These are phyloP conservation scores for Onygenales sp. DNA, from an alignment of 2,329 filamentous ascomycete genomes.

Conservation along the genomic window DNA sequence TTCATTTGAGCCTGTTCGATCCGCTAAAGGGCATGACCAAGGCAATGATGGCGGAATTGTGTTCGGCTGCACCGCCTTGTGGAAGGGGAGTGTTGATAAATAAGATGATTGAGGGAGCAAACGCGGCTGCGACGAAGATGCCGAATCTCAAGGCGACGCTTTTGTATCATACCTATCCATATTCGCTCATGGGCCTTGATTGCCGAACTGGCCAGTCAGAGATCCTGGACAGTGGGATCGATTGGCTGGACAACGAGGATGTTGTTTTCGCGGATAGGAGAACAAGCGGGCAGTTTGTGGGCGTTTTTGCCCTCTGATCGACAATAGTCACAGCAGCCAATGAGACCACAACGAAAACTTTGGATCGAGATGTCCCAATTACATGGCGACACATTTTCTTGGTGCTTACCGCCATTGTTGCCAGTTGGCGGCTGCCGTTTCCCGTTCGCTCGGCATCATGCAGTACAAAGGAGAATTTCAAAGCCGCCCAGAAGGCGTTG, in stretches of 20 bases:
- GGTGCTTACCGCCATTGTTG: not conserved
- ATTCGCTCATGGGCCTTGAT: not conserved
- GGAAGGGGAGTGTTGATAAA: slow-evolving; percentile 2
- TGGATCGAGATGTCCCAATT: not conserved
- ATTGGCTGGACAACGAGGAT: slow-evolving; percentile 4
- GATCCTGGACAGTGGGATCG: not conserved
- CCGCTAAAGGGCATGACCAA: not conserved
- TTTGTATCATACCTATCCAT: slow-evolving; percentile 1
- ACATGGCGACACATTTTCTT: not conserved
- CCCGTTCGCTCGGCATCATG: not conserved
- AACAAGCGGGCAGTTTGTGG: not conserved
- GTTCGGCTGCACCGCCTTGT: not conserved
- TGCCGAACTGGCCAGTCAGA: not conserved
- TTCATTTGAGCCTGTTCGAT: slow-evolving; percentile 2
- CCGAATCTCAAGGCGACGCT: slow-evolving; percentile 1
- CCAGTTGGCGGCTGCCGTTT: not conserved
- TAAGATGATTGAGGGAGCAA: slow-evolving; percentile 1
- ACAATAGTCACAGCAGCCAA: not conserved
- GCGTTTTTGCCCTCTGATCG: not conserved
- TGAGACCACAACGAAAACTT: not conserved
- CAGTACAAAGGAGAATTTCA: no score
- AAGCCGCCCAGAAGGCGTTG: no score
- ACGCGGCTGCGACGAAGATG: not conserved
- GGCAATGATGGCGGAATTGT: not conserved
- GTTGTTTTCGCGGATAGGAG: not conserved